Conservation (phyloP, 2,329 filamentous ascomycete species). For the Hypoxylon sp. region DNA sequence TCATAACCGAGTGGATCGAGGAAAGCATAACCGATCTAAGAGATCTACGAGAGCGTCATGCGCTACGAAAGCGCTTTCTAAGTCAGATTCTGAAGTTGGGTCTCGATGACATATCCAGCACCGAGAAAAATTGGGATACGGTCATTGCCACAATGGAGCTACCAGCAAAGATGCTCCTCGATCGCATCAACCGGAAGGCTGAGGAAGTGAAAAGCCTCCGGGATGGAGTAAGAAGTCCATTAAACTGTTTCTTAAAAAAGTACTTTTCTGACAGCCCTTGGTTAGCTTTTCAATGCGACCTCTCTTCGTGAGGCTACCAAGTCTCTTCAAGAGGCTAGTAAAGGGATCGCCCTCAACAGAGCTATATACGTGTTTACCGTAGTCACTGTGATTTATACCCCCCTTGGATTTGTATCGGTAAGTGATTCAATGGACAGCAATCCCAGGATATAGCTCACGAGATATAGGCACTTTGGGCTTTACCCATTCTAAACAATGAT, state of each 20-base stretch:
- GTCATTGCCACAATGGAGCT: neutral
- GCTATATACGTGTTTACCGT: neutral
- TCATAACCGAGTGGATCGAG: neutral
- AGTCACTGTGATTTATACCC: slow-evolving; percentile 2
- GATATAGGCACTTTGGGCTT: neutral
- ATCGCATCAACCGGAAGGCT: neutral
- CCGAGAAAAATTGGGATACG: slow-evolving; percentile 3
- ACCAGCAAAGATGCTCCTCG: neutral
- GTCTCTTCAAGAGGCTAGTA: neutral
- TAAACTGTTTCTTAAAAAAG: neutral
- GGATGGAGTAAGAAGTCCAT: neutral
- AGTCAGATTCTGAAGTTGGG: neutral
- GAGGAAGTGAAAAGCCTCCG: neutral
- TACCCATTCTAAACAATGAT: neutral
- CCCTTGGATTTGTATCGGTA: neutral
- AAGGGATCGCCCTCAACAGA: neutral
- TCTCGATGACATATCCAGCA: neutral
- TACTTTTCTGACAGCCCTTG: neutral
- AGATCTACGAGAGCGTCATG: neutral
- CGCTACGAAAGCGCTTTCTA: neutral
- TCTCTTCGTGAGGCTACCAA: slow-evolving; percentile 1
- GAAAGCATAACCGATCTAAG: neutral
- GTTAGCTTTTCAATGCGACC: neutral
- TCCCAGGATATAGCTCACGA: neutral
- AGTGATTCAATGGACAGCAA: neutral